Conservation (phyloP, 2,329 filamentous ascomycete genomes). For the Hypomyces rosellus region DNA sequence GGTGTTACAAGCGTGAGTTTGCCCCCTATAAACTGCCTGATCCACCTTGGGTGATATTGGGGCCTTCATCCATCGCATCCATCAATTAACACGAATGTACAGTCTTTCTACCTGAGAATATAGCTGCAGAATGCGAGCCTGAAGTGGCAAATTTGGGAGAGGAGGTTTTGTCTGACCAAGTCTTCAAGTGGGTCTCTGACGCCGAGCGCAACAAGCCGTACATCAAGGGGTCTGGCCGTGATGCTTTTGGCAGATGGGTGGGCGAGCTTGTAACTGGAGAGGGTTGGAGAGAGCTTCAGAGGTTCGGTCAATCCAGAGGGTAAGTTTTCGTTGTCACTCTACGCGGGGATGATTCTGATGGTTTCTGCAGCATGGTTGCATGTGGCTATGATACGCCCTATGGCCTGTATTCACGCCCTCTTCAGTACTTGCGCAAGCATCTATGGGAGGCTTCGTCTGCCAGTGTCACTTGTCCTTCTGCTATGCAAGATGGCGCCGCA, state of each 20-base stretch:
- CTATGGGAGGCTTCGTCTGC: constrained; percentile 55
- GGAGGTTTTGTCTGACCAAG: constrained; percentile 45
- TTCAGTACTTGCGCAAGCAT: constrained; percentile 53
- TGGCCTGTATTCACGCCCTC: constrained; percentile 45
- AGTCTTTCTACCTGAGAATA: constrained; percentile 44
- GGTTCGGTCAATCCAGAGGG: constrained; percentile 52
- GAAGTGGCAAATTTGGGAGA: constrained; percentile 44
- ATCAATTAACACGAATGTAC: not conserved
- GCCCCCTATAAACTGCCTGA: no score
- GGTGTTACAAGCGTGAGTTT: constrained; percentile 43
- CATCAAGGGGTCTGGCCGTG: constrained; percentile 48
- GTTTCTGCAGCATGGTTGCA: constrained; percentile 41
- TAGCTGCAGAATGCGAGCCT: constrained; percentile 33
- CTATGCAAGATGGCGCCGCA: constrained; percentile 61
- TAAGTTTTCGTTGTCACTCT: constrained; percentile 11
- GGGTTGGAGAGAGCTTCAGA: constrained; percentile 59
- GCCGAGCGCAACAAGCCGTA: constrained; percentile 60
- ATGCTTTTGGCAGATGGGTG: constrained; percentile 55
- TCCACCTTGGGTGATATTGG: no score
- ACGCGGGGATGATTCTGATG: not conserved
- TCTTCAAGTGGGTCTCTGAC: constrained; percentile 55
- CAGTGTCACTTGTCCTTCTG: constrained; percentile 57
- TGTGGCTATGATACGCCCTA: constrained; percentile 51
- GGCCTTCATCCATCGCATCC: not conserved
- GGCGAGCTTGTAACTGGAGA: constrained; percentile 57